Evolutionary conservation across 164 flowering plant species (phyloP), one percentile per base, ranked within the genome.

Genomic region (Tetracentron sinense): DNA sequence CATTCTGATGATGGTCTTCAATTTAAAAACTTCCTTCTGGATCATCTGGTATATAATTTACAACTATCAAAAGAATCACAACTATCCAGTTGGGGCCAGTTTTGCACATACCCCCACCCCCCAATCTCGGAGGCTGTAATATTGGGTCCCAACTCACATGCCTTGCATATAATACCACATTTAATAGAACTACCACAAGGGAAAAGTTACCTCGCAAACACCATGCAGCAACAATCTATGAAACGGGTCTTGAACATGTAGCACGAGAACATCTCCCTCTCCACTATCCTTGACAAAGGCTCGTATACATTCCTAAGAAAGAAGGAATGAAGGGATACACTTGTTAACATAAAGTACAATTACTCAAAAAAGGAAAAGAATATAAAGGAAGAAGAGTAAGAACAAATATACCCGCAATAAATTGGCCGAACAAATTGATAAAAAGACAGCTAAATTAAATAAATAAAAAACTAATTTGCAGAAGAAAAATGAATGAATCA

Each of bases 161-260:
- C 8, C 38, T 33, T 4, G 38, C 38, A 33, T 33, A 33, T 4
- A 33, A 33, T 33, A 33, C n/a, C 38, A 33, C 38, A 8, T 4
- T 33, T 8, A 16, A 38, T 4, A 10, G 44, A 38, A 30, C n/a
- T n/a, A n/a, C n/a, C n/a, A n/a, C 19, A 20, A 26, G 12, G 7
- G 33, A 59, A 42, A 42, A 35, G 7, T 51, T 80, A 93, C 98
- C 97, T 94, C 97, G 61, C 96, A 91, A 8, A 91, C 88, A 19
- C 97, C 99, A 70, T 94, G 99, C 60, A 87, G 79, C 76, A 93
- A 70, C 72, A 90, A 74, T 76, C 97, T 78, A 51, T 86, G 92
- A 64, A 89, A 94, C 46, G 97, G 85, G 67, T 91, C 93, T 70
- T 88, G 85, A 68, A 89, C 84, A 60, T 70, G 79, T 28, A 91